Conservation (phyloP, 176 grass and related monocot genomes). For the Cocos nucifera region DNA sequence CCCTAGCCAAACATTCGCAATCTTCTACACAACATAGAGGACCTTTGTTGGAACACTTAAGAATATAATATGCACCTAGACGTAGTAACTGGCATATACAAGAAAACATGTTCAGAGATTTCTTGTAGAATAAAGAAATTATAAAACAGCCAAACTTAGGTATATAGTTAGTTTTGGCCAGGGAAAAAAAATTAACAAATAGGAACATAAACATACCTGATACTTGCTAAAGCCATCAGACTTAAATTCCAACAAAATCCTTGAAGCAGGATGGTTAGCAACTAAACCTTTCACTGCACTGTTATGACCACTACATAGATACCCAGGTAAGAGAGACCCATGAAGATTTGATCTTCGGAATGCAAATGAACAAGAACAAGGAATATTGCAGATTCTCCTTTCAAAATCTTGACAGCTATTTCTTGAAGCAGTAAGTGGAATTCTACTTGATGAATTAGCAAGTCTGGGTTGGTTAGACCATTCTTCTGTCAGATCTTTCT, state of each 20-base stretch:
- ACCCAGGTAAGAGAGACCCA: conserved; percentile 30
- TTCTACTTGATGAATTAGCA: conserved; percentile 14
- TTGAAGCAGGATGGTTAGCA: conserved; percentile 18
- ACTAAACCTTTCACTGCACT: conserved; percentile 15
- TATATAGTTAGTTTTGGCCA: too few relatives aligned
- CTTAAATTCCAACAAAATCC: conserved; percentile 69
- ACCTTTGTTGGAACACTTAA: conserved; percentile 48
- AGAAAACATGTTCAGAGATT: neutral
- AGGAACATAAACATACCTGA: conserved; percentile 26
- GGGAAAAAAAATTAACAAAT: neutral
- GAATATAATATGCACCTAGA: conserved; percentile 64
- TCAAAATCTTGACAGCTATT: conserved; percentile 23
- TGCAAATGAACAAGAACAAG: conserved; percentile 50
- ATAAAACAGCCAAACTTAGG: too few relatives aligned
- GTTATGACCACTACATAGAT: conserved; percentile 25
- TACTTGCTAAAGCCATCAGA: conserved; percentile 35
- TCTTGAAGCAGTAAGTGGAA: conserved; percentile 25
- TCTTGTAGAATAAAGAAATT: too few relatives aligned
- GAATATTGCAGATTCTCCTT: conserved; percentile 27
- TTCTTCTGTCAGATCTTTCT: conserved; percentile 1
- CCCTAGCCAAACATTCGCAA: conserved; percentile 38
- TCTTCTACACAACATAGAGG: conserved; percentile 5
- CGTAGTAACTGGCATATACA: conserved; percentile 41
- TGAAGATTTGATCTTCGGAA: conserved; percentile 28
- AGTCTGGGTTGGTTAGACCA: neutral